Conservation (phyloP, 768 basidiomycete genomes). For the Ramaria sp. region DNA sequence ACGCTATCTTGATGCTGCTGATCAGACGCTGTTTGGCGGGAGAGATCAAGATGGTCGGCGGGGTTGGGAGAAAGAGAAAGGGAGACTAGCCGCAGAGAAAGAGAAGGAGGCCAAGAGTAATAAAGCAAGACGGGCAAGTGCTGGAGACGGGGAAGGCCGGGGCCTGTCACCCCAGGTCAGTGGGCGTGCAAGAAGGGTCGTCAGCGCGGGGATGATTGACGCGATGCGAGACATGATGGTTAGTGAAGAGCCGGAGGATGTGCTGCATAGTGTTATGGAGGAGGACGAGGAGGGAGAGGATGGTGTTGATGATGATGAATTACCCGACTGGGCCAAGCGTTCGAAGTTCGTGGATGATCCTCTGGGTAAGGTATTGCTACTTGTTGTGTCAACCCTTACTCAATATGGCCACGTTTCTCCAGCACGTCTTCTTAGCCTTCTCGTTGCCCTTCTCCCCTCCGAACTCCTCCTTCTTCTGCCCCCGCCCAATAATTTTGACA, state of each 20-base stretch:
- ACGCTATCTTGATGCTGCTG: constrained; percentile 66
- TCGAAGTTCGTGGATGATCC: constrained; percentile 42
- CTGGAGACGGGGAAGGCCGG: constrained; percentile 26
- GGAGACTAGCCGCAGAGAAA: constrained; percentile 35
- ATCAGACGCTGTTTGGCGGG: constrained; percentile 66
- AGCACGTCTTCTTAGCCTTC: constrained; percentile 59
- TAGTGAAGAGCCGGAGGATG: constrained; percentile 47
- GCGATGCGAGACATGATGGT: constrained; percentile 37
- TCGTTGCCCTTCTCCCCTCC: constrained; percentile 50
- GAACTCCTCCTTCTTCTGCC: constrained; percentile 33
- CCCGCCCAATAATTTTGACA: constrained; percentile 21
- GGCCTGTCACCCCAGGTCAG: constrained; percentile 4
- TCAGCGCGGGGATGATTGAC: constrained; percentile 50
- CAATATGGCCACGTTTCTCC: background rate
- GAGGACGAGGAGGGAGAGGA: constrained; percentile 24
- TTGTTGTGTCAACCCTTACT: background rate
- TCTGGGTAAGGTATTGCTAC: constrained; percentile 36
- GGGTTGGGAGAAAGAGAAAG: constrained; percentile 35
- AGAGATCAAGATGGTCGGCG: constrained; percentile 31
- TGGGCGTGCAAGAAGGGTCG: constrained; percentile 31
- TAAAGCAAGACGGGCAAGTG: constrained; percentile 39
- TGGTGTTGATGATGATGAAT: constrained; percentile 54
- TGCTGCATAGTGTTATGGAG: constrained; percentile 38
- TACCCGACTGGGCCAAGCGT: constrained; percentile 72
- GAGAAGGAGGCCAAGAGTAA: constrained; percentile 28